Evolutionary conservation across 2,329 filamentous ascomycete species (phyloP).

Genomic region (Beauveria sp.): DNA sequence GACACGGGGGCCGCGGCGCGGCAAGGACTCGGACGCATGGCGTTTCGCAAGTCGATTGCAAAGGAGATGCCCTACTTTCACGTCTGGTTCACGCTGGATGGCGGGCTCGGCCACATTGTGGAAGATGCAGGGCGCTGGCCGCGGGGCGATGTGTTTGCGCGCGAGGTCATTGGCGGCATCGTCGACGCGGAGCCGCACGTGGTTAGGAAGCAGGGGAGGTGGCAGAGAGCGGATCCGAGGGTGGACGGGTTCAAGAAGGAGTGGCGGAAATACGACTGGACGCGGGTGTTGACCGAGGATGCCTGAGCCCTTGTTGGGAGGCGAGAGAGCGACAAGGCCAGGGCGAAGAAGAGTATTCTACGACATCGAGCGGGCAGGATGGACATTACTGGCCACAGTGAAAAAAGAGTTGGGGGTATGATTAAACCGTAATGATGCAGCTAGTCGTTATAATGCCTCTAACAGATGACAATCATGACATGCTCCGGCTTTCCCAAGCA

Average conservation of each 20-base stretch:
- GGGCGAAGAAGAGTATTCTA: background rate
- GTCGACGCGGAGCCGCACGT: slow-evolving; percentile 73
- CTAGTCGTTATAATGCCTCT: background rate
- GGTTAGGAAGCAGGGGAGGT: slow-evolving; percentile 84
- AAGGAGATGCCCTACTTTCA: slow-evolving; percentile 99
- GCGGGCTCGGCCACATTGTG: slow-evolving; percentile 85
- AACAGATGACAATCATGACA: background rate
- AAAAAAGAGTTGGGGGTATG: no score
- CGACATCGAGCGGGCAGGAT: no score
- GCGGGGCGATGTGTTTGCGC: slow-evolving; percentile 80
- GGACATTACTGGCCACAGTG: no score
- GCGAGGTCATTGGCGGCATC: slow-evolving; percentile 90
- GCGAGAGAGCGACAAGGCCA: background rate
- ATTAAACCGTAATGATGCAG: background rate
- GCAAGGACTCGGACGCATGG: slow-evolving; percentile 60
- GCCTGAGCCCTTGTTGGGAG: background rate
- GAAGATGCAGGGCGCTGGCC: slow-evolving; percentile 85
- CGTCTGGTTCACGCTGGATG: slow-evolving; percentile 89
- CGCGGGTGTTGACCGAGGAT: slow-evolving; percentile 43
- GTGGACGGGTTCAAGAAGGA: slow-evolving; percentile 72
- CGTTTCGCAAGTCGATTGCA: slow-evolving; percentile 74
- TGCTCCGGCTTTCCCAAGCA: background rate
- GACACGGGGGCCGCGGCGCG: slow-evolving; percentile 64
- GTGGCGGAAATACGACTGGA: slow-evolving; percentile 94
- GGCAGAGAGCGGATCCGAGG: slow-evolving; percentile 63